Evolutionary conservation across 1,284 basidiomycete genomes (phyloP), one percentile per base, ranked within the genome.

Genomic region (Tranzscheliella williamsii): DNA sequence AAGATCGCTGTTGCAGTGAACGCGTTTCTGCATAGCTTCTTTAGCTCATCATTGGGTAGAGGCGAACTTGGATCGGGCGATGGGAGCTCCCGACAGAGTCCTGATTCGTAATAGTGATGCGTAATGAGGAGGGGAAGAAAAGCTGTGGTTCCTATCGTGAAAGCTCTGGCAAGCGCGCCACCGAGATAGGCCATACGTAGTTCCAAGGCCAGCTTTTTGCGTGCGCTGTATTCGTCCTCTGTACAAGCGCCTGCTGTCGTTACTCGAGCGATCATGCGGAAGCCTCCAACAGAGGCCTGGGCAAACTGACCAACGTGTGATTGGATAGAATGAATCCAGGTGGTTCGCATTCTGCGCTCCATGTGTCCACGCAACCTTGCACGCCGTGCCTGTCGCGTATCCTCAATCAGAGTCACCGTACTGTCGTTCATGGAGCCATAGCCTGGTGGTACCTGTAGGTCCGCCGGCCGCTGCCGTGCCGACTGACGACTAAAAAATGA

Each of bases 71-170:
- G 60, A 9, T 38, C 40, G 7, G 64, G 61, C n/a, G 61, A 54
- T 3, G 67, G 57, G 1, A 67, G 54, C 24, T 46, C 40, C 29
- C 49, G 52, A 29, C 67, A 70, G 0, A 51, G 38, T 0, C 61
- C 61, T 17, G 67, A 68, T 1, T 45, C 48, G 50, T 70, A 70
- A 43, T 58, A 70, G 49, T 64, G 49, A 29, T 61, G 50, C n/a
- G 61, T 45, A 22, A 70, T 49, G 11, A 68, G 47, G n/a, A 70
- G 47, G 13, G 67, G 67, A n/a, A 70, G 37, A 38, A 70, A 68
- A 11, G 67, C 62, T 9, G 67, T 70, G 0, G 65, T 70, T 29
- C 54, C 67, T n/a, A 70, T 70, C 4, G 67, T 70, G 42, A 56
- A 58, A 0, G 58, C 60, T 31, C 67, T 33, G 6, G 67, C 67